Base-by-base conservation (phyloP, 371 early-diverging fungal genomes). In the Mucor circinelloides region DNA sequence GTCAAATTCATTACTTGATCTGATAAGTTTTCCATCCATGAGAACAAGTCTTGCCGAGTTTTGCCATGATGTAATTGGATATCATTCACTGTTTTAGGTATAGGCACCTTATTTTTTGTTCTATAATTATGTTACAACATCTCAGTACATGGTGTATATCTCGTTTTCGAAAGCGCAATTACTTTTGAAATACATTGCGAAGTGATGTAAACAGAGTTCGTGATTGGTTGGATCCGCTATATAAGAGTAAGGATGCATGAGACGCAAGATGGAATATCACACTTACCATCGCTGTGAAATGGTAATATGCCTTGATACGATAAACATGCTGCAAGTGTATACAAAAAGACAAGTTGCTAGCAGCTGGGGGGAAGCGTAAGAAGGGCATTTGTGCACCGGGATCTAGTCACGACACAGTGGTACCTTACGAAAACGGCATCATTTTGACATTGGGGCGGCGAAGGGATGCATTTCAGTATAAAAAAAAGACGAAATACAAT, bases 11-110 rank as follows among this genome's bases (percentile, higher is more conserved):
- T 66, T 86, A 86, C 88, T 55, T 82, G 79, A 64, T 85, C 78
- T 32, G 83, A 64, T 54, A 77, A 62, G 56, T 85, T 73, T 50
- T 87, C 77, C 85, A 88, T 87, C 88, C 88, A 88, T 7, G 83
- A 82, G 70, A 82, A 88, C 32, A 75, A 71, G 61, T 87, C 87
- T n/a, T 78, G 58, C 17, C 87, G 75, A 8, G 78, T 64, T 57
- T 74, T 64, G 21, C 83, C 87, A 60, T 85, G 79, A 44, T 83
- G 68, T 27, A 69, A 58, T 58, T 81, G 77, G 19, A 77, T 75
- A 63, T 77, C 76, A 23, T 67, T 72, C 38, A 82, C 70, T 56
- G 67, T 66, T 62, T 75, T 79, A 17, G 87, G 80, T 28, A 66
- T 65, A 32, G 84, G 84, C 34, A 78, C 76, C 40, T 72, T 69